A percentile compares a stretch with the other conserved stretches of the same genome.
Conservation (phyloP, 768 basidiomycete species). For the Austroboletus eburneus region DNA sequence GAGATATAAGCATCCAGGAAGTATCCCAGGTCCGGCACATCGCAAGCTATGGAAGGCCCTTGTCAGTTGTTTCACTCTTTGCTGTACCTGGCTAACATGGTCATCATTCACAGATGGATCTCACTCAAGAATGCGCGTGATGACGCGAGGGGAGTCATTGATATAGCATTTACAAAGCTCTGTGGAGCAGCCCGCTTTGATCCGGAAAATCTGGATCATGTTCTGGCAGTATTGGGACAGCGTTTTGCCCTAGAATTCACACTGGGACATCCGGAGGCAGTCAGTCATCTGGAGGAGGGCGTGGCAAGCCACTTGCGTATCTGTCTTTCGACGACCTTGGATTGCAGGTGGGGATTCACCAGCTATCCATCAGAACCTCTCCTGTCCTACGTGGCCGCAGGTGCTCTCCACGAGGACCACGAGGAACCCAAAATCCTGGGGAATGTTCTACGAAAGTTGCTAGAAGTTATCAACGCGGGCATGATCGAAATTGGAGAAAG, state of each 20-base stretch:
- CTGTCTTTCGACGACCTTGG: conserved; percentile 1
- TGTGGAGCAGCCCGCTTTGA: background rate
- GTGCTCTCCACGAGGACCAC: background rate
- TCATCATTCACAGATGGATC: background rate
- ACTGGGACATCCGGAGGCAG: background rate
- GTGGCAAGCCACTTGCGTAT: conserved; percentile 11
- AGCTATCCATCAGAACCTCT: conserved; percentile 9
- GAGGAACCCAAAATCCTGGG: background rate
- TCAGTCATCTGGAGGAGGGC: background rate
- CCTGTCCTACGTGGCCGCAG: conserved; percentile 2
- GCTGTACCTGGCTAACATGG: background rate
- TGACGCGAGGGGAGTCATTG: background rate
- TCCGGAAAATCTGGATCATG: background rate
- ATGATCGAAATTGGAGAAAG: background rate
- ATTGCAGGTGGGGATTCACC: conserved; percentile 5
- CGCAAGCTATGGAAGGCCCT: background rate
- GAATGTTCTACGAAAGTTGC: background rate
- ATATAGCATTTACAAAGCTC: background rate
- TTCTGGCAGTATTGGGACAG: background rate
- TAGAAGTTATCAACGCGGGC: background rate
- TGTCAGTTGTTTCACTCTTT: background rate
- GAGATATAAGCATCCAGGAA: background rate
- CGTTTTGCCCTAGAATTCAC: background rate
- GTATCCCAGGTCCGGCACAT: background rate
- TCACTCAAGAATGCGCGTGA: background rate